These are phyloP conservation scores for Hypoxylon sp. DNA, from an alignment of 2,329 filamentous ascomycete genomes.

Conservation along the genomic window DNA sequence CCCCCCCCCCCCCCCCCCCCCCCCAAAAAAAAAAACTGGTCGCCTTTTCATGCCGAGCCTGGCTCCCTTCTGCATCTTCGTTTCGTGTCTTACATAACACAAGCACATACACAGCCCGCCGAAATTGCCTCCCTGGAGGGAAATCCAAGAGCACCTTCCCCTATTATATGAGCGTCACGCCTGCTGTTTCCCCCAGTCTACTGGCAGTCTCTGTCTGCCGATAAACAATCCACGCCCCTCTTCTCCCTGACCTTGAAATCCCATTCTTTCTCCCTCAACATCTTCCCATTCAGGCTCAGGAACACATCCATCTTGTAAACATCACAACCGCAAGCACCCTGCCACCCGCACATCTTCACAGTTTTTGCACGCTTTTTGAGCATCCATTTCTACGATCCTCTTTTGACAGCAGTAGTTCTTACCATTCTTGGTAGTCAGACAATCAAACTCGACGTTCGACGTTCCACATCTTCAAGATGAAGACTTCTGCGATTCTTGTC, in stretches of 20 bases:
- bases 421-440: conserved; percentile 43
- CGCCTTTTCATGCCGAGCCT: conserved; percentile 17
- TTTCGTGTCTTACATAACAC: conserved; percentile 44
- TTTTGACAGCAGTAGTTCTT: conserved; percentile 53
- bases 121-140: conserved; percentile 34
- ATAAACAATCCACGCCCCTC: conserved; percentile 33
- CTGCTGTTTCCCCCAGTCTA: conserved; percentile 7
- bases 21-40: no score
- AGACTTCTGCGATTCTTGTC: conserved; percentile 62
- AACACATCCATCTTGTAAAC: conserved; percentile 49
- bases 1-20: no score
- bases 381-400: conserved; percentile 53
- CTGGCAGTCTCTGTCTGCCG: conserved; percentile 18
- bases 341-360: conserved; percentile 45
- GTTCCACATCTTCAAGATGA: conserved; percentile 62
- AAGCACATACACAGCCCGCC: conserved; percentile 35
- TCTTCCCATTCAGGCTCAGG: conserved; percentile 45
- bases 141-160: conserved; percentile 34
- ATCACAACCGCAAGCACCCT: conserved; percentile 45
- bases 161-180: conserved; percentile 20
- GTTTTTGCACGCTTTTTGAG: conserved; percentile 54
- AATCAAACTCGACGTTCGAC: conserved; percentile 21
- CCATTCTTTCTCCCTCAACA: conserved; percentile 36
- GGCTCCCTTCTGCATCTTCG: conserved; percentile 27
- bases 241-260: conserved; percentile 20